Percentiles rank a stretch among this genome's conserved stretches.
These are phyloP conservation scores for Naganishia randhawae DNA, from an alignment of 768 basidiomycete genomes.

Conservation along the genomic window DNA sequence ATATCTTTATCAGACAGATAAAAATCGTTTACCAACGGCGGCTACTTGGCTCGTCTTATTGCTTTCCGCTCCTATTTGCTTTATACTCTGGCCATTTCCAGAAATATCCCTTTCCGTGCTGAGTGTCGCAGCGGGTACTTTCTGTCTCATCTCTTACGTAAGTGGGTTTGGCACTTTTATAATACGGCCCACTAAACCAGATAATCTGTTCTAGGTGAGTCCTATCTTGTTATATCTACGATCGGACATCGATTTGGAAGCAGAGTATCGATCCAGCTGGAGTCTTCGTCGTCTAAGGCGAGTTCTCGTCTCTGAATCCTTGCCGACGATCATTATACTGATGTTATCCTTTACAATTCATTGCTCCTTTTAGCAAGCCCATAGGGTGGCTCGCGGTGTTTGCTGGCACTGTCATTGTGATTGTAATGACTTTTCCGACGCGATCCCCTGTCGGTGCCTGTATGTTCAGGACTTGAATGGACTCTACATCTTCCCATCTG, in stretches of 20 bases:
- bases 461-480: slow-evolving; percentile 23
- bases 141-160: slow-evolving; percentile 47
- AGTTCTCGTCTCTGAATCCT: not conserved
- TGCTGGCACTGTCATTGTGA: slow-evolving; percentile 40
- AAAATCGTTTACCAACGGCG: slow-evolving; percentile 42
- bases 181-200: not conserved
- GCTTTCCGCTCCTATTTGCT: slow-evolving; percentile 44
- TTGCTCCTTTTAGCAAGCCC: slow-evolving; percentile 34
- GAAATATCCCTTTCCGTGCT: slow-evolving; percentile 47
- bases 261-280: slow-evolving; percentile 51
- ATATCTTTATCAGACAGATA: slow-evolving; percentile 43
- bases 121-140: slow-evolving; percentile 48
- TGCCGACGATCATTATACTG: not conserved
- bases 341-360: not conserved
- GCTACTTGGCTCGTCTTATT: slow-evolving; percentile 50
- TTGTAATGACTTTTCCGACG: slow-evolving; percentile 46
- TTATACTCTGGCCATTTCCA: slow-evolving; percentile 42
- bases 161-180: slow-evolving; percentile 21
- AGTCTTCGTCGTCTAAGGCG: slow-evolving; percentile 47
- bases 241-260: slow-evolving; percentile 39
- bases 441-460: slow-evolving; percentile 44
- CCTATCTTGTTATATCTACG: slow-evolving; percentile 44
- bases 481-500: not conserved
- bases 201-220: slow-evolving; percentile 27
- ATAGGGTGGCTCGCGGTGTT: slow-evolving; percentile 36